Conservation (phyloP, 257 asterid genomes). For the Solanum corneliomulleri region DNA sequence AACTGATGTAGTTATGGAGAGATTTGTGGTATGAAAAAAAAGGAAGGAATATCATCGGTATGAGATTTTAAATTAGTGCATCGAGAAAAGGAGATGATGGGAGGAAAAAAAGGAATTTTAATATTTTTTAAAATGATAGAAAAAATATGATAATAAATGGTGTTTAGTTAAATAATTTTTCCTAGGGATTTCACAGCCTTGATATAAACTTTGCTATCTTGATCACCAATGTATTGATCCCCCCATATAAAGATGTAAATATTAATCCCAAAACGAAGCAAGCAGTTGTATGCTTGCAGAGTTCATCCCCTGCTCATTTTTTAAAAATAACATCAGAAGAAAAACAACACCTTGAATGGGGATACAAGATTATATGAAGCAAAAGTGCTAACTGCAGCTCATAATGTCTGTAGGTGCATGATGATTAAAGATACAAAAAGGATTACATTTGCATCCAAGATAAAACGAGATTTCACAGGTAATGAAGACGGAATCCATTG, state of each 20-base stretch:
- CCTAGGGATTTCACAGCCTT: neutral
- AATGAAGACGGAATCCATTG: neutral
- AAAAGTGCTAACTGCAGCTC: neutral
- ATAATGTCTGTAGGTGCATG: neutral
- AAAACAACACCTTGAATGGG: neutral
- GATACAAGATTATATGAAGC: neutral
- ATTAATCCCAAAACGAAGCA: neutral
- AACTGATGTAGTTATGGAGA: too few relatives aligned
- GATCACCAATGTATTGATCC: neutral
- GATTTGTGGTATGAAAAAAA: fast-evolving
- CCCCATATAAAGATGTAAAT: neutral
- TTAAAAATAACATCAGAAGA: neutral
- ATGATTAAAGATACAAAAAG: neutral
- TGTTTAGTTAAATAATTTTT: too few relatives aligned
- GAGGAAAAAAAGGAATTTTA: too few relatives aligned
- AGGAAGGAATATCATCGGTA: too few relatives aligned
- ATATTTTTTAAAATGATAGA: too few relatives aligned
- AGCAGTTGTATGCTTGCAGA: neutral
- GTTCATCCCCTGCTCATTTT: neutral
- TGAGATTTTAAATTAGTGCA: too few relatives aligned
- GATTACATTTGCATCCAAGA: neutral
- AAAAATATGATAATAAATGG: too few relatives aligned
- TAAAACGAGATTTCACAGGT: neutral
- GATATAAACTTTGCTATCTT: neutral
- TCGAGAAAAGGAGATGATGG: too few relatives aligned